Evolutionary conservation across 2,329 filamentous ascomycete species (phyloP).

Genomic region (Rutstroemia sp.): DNA sequence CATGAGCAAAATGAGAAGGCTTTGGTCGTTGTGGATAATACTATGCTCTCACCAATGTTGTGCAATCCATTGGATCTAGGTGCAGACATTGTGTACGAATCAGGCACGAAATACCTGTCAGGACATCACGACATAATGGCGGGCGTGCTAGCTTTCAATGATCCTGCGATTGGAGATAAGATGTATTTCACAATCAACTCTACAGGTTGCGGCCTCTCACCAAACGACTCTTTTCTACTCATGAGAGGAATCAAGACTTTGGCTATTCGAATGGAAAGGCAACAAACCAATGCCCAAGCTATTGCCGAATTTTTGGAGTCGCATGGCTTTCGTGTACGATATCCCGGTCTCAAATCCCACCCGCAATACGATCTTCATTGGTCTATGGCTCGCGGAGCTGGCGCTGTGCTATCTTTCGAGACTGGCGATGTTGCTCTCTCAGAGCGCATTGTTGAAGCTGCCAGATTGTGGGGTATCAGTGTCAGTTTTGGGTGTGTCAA

Average conservation of each 20-base stretch:
- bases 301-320: slow-evolving; percentile 90
- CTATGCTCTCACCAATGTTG: slow-evolving; percentile 94
- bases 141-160: slow-evolving; percentile 88
- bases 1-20: slow-evolving; percentile 73
- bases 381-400: slow-evolving; percentile 89
- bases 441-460: slow-evolving; percentile 89
- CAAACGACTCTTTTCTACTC: slow-evolving; percentile 92
- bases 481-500: slow-evolving; percentile 98
- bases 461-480: slow-evolving; percentile 87
- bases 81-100: slow-evolving; percentile 95
- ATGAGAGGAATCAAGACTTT: slow-evolving; percentile 95
- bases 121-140: slow-evolving; percentile 99
- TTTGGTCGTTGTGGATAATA: slow-evolving; percentile 92
- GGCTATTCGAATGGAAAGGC: slow-evolving; percentile 97
- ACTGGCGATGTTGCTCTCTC: slow-evolving; percentile 79
- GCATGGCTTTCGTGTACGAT: slow-evolving; percentile 89
- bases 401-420: slow-evolving; percentile 92
- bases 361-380: slow-evolving; percentile 95
- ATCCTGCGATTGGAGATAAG: slow-evolving; percentile 71
- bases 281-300: slow-evolving; percentile 82
- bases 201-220: slow-evolving; percentile 86
- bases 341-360: slow-evolving; percentile 88
- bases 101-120: slow-evolving; percentile 94
- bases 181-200: slow-evolving; percentile 97
- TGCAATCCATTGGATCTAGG: slow-evolving; percentile 90